Evolutionary conservation across 495 filamentous ascomycete species (phyloP).

Genomic region (Cairneyella variabilis): DNA sequence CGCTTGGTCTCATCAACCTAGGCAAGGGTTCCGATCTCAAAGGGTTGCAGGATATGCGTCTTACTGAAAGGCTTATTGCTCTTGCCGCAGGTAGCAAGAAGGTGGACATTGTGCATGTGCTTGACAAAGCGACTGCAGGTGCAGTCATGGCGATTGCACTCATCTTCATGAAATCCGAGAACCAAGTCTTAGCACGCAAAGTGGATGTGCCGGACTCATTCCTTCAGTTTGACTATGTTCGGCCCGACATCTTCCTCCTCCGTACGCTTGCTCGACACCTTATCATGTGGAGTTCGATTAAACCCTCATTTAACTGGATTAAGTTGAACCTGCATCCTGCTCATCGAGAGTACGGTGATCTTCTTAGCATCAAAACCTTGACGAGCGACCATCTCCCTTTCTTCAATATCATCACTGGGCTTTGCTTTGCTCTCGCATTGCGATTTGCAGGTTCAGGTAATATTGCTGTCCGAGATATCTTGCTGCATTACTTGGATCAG

Average conservation of each 20-base stretch:
- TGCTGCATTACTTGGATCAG: conserved; percentile 81
- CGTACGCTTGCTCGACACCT: conserved; percentile 87
- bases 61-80: conserved; percentile 80
- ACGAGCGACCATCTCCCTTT: conserved; percentile 81
- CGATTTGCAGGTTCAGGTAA: conserved; percentile 84
- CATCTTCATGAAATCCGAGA: conserved; percentile 96
- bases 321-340: conserved; percentile 62
- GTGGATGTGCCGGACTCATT: conserved; percentile 88
- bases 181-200: conserved; percentile 83
- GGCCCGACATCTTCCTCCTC: conserved; percentile 87
- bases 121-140: conserved; percentile 87
- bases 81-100: conserved; percentile 84
- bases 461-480: conserved; percentile 65
- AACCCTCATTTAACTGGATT: conserved; percentile 69
- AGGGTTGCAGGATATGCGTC: conserved; percentile 89
- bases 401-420: conserved; percentile 84
- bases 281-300: conserved; percentile 88
- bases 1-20: conserved; percentile 91
- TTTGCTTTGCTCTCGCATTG: conserved; percentile 82
- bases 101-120: conserved; percentile 81
- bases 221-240: conserved; percentile 89
- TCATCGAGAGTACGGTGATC: conserved; percentile 52
- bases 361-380: conserved; percentile 52
- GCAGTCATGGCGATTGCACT: conserved; percentile 87
- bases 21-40: conserved; percentile 83